phyloP scores from a whole-genome alignment of 2,329 filamentous ascomycete species.

The Cladophialophora chaetospira region DNA sequence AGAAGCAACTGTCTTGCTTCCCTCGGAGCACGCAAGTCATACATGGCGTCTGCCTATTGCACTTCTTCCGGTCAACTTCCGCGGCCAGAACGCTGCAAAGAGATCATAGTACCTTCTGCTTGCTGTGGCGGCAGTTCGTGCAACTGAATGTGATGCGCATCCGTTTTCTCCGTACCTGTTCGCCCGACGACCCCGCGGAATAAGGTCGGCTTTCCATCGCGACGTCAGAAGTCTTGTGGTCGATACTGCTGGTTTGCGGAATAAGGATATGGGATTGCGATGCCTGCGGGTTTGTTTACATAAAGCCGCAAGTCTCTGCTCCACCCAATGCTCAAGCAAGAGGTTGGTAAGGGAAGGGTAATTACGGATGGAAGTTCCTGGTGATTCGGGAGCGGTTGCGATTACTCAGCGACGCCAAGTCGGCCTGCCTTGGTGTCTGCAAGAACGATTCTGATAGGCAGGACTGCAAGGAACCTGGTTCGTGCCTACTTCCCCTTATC shows the following conservation, averaged over 20 bases:
- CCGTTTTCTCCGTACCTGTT: constrained; percentile 9
- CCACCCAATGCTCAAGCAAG: not conserved
- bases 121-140: constrained; percentile 19
- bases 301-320: not conserved
- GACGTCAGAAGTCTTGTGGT: not conserved
- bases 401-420: constrained; percentile 5
- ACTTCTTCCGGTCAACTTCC: not conserved
- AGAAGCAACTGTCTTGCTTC: constrained; percentile 16
- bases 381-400: not conserved
- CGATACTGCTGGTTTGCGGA: not conserved
- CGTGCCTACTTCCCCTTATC: no score
- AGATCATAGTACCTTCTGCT: constrained; percentile 7
- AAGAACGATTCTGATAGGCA: not conserved
- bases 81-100: not conserved
- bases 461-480: not conserved
- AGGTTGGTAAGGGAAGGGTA: not conserved
- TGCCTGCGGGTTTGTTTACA: constrained; percentile 5
- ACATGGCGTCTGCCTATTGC: constrained; percentile 13
- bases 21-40: constrained; percentile 19
- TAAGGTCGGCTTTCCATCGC: constrained; percentile 4
- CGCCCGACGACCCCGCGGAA: not conserved
- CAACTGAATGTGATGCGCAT: constrained; percentile 16
- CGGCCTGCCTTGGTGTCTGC: no score
- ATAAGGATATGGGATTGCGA: not conserved
- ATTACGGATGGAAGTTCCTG: not conserved